A percentile compares a stretch with the other conserved stretches of the same genome.
Evolutionary conservation across 129 eudicot species (phyloP).

Genomic region (Sambucus nigra): DNA sequence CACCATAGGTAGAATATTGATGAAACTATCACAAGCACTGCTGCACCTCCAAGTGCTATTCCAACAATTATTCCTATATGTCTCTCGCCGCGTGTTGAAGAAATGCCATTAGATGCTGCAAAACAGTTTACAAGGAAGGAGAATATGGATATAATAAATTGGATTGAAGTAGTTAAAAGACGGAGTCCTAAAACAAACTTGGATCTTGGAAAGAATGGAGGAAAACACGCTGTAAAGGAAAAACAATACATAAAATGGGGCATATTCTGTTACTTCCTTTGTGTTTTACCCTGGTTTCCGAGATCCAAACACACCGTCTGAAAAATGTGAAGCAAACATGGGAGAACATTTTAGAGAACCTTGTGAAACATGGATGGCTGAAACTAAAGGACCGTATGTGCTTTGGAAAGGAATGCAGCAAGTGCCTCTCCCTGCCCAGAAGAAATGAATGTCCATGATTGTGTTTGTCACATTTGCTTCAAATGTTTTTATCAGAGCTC

Average conservation of each 20-base stretch:
- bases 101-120: slow-evolving; percentile 24
- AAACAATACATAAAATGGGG: too few species aligned
- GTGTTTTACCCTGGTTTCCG: too few species aligned
- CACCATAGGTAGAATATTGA: slow-evolving; percentile 49
- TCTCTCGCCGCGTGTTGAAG: slow-evolving; percentile 31
- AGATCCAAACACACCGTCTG: too few species aligned
- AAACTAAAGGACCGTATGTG: slow-evolving; percentile 59
- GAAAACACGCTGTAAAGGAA: too few species aligned
- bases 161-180: not conserved
- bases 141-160: not conserved
- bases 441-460: slow-evolving; percentile 49
- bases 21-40: slow-evolving; percentile 23
- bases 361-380: slow-evolving; percentile 59
- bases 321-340: not conserved
- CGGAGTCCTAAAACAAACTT: too few species aligned
- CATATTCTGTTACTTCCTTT: too few species aligned
- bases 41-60: slow-evolving; percentile 38
- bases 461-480: slow-evolving; percentile 52
- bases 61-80: slow-evolving; percentile 38
- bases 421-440: slow-evolving; percentile 74
- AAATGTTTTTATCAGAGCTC: slow-evolving; percentile 37
- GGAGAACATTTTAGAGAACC: slow-evolving; percentile 21
- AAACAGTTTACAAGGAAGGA: not conserved
- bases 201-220: too few species aligned
- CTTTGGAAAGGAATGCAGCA: slow-evolving; percentile 72